Evolutionary conservation across 176 grass and related monocot species (phyloP).

Genomic region (Aegilops sharonensis): DNA sequence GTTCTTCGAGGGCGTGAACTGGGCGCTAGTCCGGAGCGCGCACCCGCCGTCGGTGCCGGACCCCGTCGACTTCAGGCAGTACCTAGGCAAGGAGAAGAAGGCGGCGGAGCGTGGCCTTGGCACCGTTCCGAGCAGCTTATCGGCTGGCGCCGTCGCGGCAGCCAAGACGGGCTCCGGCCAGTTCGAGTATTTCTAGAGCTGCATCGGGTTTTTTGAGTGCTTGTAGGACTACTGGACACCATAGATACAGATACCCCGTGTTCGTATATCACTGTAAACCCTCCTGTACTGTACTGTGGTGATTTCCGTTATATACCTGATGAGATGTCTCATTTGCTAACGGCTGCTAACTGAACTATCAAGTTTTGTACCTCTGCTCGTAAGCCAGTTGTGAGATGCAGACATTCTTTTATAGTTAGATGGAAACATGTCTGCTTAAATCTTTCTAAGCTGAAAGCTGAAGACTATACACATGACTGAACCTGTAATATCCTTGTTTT

Average conservation of each 20-base stretch:
- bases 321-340: conserved; percentile 1
- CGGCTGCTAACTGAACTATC: not conserved
- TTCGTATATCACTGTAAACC: not conserved
- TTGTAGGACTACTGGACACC: conserved; percentile 1
- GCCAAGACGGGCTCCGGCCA: conserved; percentile 25
- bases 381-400: not conserved
- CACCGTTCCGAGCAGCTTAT: conserved; percentile 2
- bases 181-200: conserved; percentile 61
- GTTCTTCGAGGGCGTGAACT: conserved; percentile 75
- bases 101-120: not conserved
- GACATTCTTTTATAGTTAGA: not conserved
- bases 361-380: not conserved
- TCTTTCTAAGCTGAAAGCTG: not conserved
- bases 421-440: not conserved
- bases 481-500: not conserved
- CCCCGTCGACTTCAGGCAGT: conserved; percentile 59
- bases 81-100: conserved; percentile 50
- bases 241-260: conserved; percentile 18
- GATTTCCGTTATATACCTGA: conserved; percentile 5
- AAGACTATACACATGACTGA: not conserved
- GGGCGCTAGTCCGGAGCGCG: conserved; percentile 62
- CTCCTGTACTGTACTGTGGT: not conserved
- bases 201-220: not conserved
- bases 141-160: not conserved
- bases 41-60: conserved; percentile 56